Evolutionary conservation across 306 rosid species (phyloP).

Genomic region (Trifolium pratense): DNA sequence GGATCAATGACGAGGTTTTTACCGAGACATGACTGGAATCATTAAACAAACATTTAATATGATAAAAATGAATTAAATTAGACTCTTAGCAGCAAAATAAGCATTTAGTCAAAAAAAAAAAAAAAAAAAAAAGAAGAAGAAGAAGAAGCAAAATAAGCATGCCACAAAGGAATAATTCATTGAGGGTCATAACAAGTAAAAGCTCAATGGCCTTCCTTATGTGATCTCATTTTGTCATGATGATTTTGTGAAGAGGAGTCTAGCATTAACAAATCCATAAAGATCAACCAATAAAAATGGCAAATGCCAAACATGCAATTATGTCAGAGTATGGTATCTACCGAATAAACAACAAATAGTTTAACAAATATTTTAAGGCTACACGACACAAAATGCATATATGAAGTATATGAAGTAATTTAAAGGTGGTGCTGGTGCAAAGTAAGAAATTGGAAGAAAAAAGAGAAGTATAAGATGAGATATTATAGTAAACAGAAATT

Average conservation of each 20-base stretch:
- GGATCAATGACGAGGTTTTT: constrained; percentile 91
- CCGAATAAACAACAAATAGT: neutral
- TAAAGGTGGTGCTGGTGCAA: neutral
- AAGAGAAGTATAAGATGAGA: neutral
- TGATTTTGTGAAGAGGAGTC: constrained; percentile 11
- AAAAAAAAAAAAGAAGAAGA: too few species aligned
- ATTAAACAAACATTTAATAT: constrained; percentile 3
- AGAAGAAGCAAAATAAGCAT: constrained; percentile 35
- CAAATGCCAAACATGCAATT: neutral
- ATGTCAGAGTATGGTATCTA: constrained; percentile 25
- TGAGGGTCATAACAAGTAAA: constrained; percentile 30
- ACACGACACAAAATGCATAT: constrained; percentile 12
- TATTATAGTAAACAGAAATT: neutral
- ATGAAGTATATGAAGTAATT: constrained; percentile 28
- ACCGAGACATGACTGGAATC: constrained; percentile 73
- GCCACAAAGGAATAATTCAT: constrained; percentile 6
- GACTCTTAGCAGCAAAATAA: constrained; percentile 32
- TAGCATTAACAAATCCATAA: constrained; percentile 21
- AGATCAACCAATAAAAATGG: constrained; percentile 22
- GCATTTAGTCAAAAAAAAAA: too few species aligned
- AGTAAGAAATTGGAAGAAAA: neutral
- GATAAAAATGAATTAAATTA: constrained; percentile 31
- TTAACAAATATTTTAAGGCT: constrained; percentile 5
- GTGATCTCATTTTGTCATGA: constrained; percentile 25
- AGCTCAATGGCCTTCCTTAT: constrained; percentile 9